phyloP scores from a whole-genome alignment of 2,329 filamentous ascomycete species.

The Colletotrichum destructivum region DNA sequence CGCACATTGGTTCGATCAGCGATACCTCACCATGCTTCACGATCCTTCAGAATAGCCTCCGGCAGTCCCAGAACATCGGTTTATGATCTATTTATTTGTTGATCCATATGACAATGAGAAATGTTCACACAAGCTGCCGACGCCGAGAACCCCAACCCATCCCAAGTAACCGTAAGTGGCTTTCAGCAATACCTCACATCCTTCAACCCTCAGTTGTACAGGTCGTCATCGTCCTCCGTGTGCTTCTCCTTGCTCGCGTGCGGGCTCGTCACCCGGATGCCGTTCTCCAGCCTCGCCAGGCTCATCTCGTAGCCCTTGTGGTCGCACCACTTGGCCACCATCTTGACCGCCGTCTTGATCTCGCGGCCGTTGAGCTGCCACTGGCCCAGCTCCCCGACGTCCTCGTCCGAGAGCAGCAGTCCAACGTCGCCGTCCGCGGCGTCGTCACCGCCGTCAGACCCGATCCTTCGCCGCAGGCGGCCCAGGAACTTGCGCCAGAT shows the following conservation, averaged over 20 bases:
- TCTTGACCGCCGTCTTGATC: conserved; percentile 65
- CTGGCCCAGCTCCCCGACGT: conserved; percentile 56
- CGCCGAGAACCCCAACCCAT: too few relatives aligned
- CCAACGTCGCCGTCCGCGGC: not conserved
- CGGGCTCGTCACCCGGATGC: conserved; percentile 62
- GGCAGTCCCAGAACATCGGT: too few relatives aligned
- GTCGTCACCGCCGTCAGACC: not conserved
- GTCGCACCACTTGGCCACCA: conserved; percentile 61
- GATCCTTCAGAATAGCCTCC: too few relatives aligned
- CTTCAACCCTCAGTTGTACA: conserved; percentile 47
- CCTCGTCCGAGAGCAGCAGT: conserved; percentile 51
- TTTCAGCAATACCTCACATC: too few relatives aligned
- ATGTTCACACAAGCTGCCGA: too few relatives aligned
- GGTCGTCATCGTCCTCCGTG: conserved; percentile 44
- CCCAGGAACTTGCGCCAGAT: conserved; percentile 65
- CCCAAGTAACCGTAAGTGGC: too few relatives aligned
- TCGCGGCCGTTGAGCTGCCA: conserved; percentile 62
- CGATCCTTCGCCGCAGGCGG: conserved; percentile 47
- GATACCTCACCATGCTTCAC: not conserved
- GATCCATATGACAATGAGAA: too few relatives aligned
- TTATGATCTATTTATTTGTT: too few relatives aligned
- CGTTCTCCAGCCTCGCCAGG: conserved; percentile 59
- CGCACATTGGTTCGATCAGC: not conserved
- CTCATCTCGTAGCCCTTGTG: conserved; percentile 60
- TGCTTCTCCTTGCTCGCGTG: conserved; percentile 55